Evolutionary conservation across 768 basidiomycete species (phyloP).

Genomic region (Amanita exitialis): DNA sequence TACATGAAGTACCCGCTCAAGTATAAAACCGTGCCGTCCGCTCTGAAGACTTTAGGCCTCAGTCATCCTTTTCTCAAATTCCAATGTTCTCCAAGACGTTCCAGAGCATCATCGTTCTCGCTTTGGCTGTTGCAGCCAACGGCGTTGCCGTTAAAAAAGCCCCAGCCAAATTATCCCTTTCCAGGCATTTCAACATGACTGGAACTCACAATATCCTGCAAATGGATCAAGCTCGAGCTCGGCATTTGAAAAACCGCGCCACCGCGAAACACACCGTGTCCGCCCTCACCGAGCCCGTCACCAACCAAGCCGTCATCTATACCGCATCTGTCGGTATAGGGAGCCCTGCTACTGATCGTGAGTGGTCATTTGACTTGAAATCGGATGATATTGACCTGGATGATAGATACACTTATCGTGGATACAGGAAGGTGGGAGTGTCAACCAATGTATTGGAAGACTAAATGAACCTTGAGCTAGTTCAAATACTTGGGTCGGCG

Average conservation of each 20-base stretch:
- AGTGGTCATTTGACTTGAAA: slow-evolving; percentile 8
- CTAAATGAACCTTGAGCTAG: slow-evolving; percentile 22
- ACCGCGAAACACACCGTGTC: neutral
- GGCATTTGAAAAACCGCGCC: slow-evolving; percentile 30
- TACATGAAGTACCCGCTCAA: too few relatives aligned
- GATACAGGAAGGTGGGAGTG: slow-evolving; percentile 46
- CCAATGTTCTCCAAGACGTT: slow-evolving; percentile 28
- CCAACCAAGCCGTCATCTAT: slow-evolving; percentile 32
- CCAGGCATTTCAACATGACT: slow-evolving; percentile 42
- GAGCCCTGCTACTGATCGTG: slow-evolving; percentile 42
- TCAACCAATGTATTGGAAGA: neutral
- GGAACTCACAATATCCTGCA: slow-evolving; percentile 38
- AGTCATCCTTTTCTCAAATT: too few relatives aligned
- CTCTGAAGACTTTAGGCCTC: too few relatives aligned
- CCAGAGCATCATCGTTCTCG: slow-evolving; percentile 37
- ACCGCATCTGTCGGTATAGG: slow-evolving; percentile 42
- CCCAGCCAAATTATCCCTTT: slow-evolving; percentile 39
- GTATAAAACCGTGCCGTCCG: too few relatives aligned
- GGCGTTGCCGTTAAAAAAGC: slow-evolving; percentile 29
- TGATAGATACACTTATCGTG: slow-evolving; percentile 40
- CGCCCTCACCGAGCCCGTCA: slow-evolving; percentile 26
- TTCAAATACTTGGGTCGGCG: slow-evolving; percentile 70
- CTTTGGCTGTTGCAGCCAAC: slow-evolving; percentile 34
- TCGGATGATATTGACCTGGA: neutral
- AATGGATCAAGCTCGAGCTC: slow-evolving; percentile 41